Evolutionary conservation across 805 yeast species (phyloP).

Genomic region (Huiozyma naganishii): DNA sequence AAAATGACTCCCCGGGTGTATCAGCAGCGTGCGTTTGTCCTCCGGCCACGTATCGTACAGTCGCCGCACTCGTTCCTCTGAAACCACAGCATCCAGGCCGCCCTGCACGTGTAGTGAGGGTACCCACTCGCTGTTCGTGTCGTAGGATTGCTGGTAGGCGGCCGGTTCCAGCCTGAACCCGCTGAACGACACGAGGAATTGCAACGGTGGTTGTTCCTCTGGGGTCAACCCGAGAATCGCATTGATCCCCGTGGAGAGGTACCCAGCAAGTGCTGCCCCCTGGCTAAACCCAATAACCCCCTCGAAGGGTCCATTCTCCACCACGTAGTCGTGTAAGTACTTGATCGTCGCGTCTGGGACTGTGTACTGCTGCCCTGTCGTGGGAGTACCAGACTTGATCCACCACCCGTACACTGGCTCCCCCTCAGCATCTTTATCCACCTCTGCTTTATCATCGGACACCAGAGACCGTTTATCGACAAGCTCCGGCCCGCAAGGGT

Average conservation of each 20-base stretch:
- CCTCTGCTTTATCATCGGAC: conserved; percentile 15
- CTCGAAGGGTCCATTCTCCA: conserved; percentile 59
- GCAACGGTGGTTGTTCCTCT: conserved; percentile 36
- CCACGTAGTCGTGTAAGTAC: conserved; percentile 34
- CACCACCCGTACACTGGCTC: conserved; percentile 56
- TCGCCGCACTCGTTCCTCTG: conserved; percentile 51
- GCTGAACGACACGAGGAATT: conserved; percentile 65
- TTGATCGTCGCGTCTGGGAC: conserved; percentile 29
- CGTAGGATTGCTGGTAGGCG: conserved; percentile 13
- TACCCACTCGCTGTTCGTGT: background rate
- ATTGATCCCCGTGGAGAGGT: conserved; percentile 47
- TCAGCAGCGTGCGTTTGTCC: conserved; percentile 36
- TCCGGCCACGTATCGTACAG: conserved; percentile 43
- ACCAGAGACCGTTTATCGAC: conserved; percentile 7
- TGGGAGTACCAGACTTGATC: conserved; percentile 24
- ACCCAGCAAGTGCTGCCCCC: conserved; percentile 76
- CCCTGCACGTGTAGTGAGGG: conserved; percentile 69
- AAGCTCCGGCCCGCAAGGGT: conserved; percentile 56
- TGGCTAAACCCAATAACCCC: conserved; percentile 89
- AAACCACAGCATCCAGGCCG: conserved; percentile 78
- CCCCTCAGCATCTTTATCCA: background rate
- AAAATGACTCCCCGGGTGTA: conserved; percentile 93
- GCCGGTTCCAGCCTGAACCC: conserved; percentile 38
- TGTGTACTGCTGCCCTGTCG: conserved; percentile 6
- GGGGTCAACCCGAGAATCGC: conserved; percentile 29